phyloP scores from a whole-genome alignment of 495 filamentous ascomycete genomes.

The Annulohypoxylon bovei region DNA sequence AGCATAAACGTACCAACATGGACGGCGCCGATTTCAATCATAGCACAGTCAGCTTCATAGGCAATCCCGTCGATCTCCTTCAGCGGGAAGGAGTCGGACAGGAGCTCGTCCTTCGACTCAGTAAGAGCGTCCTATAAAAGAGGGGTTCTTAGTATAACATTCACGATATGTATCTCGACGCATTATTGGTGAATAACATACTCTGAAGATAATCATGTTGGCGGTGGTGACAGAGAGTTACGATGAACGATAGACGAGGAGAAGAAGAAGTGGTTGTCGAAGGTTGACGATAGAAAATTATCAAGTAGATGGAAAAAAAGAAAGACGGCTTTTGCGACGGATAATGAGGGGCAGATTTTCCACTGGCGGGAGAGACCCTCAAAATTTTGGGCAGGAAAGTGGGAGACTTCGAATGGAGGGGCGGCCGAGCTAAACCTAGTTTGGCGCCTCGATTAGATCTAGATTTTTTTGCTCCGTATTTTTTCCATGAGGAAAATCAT shows the following conservation, averaged over 20 bases:
- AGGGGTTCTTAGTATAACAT: slow-evolving; percentile 28
- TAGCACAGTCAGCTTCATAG: slow-evolving; percentile 90
- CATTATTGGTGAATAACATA: slow-evolving; percentile 49
- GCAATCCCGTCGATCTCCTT: slow-evolving; percentile 77
- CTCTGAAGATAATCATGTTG: slow-evolving; percentile 94
- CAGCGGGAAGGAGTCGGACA: slow-evolving; percentile 90
- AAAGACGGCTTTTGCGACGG: slow-evolving; percentile 47
- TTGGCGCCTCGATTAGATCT: slow-evolving; percentile 31
- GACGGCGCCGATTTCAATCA: slow-evolving; percentile 79
- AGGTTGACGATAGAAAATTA: slow-evolving; percentile 25
- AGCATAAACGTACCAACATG: slow-evolving; percentile 69
- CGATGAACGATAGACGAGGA: slow-evolving; percentile 30
- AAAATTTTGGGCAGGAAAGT: slow-evolving; percentile 51
- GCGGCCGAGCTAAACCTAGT: slow-evolving; percentile 31
- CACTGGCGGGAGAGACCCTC: slow-evolving; percentile 38
- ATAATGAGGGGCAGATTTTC: slow-evolving; percentile 49
- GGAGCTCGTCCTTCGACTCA: slow-evolving; percentile 81
- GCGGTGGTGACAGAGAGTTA: slow-evolving; percentile 40
- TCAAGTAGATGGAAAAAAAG: slow-evolving; percentile 37
- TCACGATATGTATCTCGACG: neutral
- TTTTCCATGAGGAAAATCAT: slow-evolving; percentile 4
- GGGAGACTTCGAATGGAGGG: slow-evolving; percentile 50
- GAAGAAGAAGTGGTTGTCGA: slow-evolving; percentile 32
- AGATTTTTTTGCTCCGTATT: slow-evolving; percentile 37
- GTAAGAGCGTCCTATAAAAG: slow-evolving; percentile 80